Percentiles rank a stretch among this genome's conserved stretches.
These are phyloP conservation scores for Primulina tabacum DNA, from an alignment of 257 asterid species.

Conservation along the genomic window DNA sequence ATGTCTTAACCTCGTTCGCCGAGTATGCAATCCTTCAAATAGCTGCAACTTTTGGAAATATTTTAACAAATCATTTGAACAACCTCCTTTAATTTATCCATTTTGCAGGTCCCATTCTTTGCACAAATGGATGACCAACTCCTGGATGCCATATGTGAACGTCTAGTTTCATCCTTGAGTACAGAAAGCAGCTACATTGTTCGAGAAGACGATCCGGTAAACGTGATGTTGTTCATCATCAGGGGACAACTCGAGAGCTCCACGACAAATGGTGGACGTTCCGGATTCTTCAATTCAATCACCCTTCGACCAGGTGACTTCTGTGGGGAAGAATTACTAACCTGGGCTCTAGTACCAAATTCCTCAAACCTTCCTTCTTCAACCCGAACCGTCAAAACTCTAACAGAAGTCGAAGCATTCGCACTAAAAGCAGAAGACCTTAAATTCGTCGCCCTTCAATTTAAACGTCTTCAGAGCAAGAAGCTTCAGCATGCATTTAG, in stretches of 20 bases:
- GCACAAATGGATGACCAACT: slow-evolving; percentile 92
- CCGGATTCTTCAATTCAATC: slow-evolving; percentile 85
- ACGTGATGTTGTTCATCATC: slow-evolving; percentile 83
- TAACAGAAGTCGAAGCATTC: slow-evolving; percentile 85
- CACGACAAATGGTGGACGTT: slow-evolving; percentile 81
- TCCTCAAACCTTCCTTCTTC: slow-evolving; percentile 80
- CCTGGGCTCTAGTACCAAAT: slow-evolving; percentile 90
- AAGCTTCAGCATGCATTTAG: slow-evolving; percentile 86
- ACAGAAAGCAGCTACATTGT: slow-evolving; percentile 65
- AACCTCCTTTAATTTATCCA: not conserved
- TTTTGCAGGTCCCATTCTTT: slow-evolving; percentile 75
- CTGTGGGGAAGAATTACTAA: slow-evolving; percentile 87
- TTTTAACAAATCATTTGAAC: not conserved
- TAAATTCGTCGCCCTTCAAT: slow-evolving; percentile 72
- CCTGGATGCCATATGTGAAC: slow-evolving; percentile 87
- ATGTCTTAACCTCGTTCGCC: slow-evolving; percentile 92
- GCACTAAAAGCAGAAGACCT: slow-evolving; percentile 93
- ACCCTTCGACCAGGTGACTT: slow-evolving; percentile 82
- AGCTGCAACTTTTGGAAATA: not conserved
- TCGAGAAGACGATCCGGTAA: slow-evolving; percentile 84
- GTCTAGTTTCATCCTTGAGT: slow-evolving; percentile 67
- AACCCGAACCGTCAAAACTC: slow-evolving; percentile 70
- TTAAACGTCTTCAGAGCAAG: slow-evolving; percentile 86
- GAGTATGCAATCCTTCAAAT: slow-evolving; percentile 47
- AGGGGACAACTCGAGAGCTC: slow-evolving; percentile 89